A percentile compares a stretch with the other conserved stretches of the same genome.
Conservation (phyloP, 805 yeast species). For the Yamadazyma insecticola region DNA sequence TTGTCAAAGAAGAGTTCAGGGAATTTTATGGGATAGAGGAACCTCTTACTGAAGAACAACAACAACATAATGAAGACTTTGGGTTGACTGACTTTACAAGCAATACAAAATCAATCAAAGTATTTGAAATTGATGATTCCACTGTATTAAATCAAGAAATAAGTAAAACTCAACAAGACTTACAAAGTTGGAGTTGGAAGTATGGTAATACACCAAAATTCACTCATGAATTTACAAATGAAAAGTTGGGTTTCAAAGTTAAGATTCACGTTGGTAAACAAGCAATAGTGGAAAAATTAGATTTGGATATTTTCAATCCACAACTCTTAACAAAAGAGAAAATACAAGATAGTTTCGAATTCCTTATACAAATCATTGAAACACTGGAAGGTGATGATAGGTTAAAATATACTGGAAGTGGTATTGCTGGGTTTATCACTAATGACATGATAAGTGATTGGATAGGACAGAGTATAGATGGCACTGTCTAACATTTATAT, state of each 20-base stretch:
- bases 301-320: conserved; percentile 11
- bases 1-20: conserved; percentile 39
- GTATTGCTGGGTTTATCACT: conserved; percentile 40
- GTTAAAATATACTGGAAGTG: conserved; percentile 38
- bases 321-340: conserved; percentile 6
- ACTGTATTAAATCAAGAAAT: conserved; percentile 38
- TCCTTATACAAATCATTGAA: conserved; percentile 22
- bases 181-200: conserved; percentile 67
- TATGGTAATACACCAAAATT: conserved; percentile 77
- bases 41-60: conserved; percentile 12
- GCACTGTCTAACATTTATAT: conserved; percentile 34
- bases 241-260: conserved; percentile 25
- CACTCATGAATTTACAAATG: conserved; percentile 43
- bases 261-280: conserved; percentile 45
- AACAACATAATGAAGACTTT: conserved; percentile 28
- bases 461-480: conserved; percentile 44
- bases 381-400: conserved; percentile 13
- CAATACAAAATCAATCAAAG: conserved; percentile 10
- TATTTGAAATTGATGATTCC: conserved; percentile 18
- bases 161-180: conserved; percentile 28
- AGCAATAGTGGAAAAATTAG: conserved; percentile 21
- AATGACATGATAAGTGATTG: conserved; percentile 42
- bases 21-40: conserved; percentile 19
- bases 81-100: conserved; percentile 28
- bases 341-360: conserved; percentile 27